Percentiles rank a stretch among this genome's conserved stretches.
Conservation (phyloP, 768 basidiomycete genomes). For the Serendipita sp. region DNA sequence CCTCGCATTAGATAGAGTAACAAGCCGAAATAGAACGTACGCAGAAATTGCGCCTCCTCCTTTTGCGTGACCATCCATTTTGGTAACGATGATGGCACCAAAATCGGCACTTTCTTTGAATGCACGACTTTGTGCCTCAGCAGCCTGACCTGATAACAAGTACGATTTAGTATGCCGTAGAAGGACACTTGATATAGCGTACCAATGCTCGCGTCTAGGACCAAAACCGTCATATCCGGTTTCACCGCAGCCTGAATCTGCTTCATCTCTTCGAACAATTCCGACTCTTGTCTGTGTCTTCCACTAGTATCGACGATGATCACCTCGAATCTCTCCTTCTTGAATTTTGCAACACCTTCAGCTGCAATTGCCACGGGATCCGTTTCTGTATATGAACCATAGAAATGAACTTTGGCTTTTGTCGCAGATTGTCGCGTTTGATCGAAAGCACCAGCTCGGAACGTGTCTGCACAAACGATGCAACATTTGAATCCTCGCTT, state of each 20-base stretch:
- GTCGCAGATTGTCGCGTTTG: slow-evolving; percentile 98
- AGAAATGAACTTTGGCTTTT: slow-evolving; percentile 97
- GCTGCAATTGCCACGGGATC: slow-evolving; percentile 92
- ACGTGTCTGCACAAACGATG: slow-evolving; percentile 97
- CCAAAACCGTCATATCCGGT: slow-evolving; percentile 90
- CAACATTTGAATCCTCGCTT: slow-evolving; percentile 92
- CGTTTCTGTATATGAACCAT: slow-evolving; percentile 96
- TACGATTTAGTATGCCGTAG: neutral
- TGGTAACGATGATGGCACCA: slow-evolving; percentile 97
- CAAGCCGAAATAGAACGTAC: slow-evolving; percentile 34
- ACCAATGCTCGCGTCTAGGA: slow-evolving; percentile 94
- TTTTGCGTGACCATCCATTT: slow-evolving; percentile 98
- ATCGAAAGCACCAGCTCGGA: slow-evolving; percentile 98
- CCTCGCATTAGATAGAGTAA: neutral
- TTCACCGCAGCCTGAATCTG: slow-evolving; percentile 88
- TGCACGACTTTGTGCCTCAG: slow-evolving; percentile 87
- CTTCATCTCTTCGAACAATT: slow-evolving; percentile 96
- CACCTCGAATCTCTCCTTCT: slow-evolving; percentile 95
- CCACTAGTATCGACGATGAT: slow-evolving; percentile 98
- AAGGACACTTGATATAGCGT: neutral
- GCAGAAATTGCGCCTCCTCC: slow-evolving; percentile 98
- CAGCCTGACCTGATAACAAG: slow-evolving; percentile 67
- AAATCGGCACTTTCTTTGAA: slow-evolving; percentile 98
- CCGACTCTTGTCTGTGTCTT: slow-evolving; percentile 90
- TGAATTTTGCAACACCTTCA: slow-evolving; percentile 91